Conservation (phyloP, 768 basidiomycete genomes). For the Termitomyces sp. region DNA sequence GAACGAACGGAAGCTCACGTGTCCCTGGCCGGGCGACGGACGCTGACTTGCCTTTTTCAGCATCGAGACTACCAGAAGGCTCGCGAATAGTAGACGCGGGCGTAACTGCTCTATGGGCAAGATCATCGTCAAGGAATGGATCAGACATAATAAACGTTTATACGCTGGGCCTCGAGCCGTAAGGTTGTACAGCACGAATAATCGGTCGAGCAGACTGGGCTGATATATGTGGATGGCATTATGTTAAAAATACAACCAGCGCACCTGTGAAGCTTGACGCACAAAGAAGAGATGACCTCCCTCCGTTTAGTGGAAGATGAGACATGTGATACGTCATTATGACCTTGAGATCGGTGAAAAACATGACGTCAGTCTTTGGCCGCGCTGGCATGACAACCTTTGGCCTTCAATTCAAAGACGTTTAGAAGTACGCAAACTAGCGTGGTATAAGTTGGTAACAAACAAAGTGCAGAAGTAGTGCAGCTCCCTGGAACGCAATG, state of each 20-base stretch:
- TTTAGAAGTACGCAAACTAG: no score
- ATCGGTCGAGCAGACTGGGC: neutral
- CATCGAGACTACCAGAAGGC: neutral
- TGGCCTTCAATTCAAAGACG: no score
- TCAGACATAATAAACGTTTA: neutral
- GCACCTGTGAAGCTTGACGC: neutral
- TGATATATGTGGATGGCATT: neutral
- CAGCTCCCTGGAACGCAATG: no score
- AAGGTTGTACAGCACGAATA: neutral
- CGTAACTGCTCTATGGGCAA: neutral
- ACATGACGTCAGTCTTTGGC: neutral
- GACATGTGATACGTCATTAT: neutral
- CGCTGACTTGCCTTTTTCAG: slow-evolving; percentile 11
- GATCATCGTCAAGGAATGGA: neutral
- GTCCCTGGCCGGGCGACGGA: neutral
- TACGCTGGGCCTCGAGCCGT: neutral
- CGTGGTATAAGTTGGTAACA: no score
- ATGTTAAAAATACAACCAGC: neutral
- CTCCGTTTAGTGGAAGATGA: neutral
- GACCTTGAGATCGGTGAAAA: neutral
- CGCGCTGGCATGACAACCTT: no score
- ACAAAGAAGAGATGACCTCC: neutral
- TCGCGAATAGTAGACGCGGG: neutral
- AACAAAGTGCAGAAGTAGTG: no score
- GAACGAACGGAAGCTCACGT: slow-evolving; percentile 4